Conservation (phyloP, 2,329 filamentous ascomycete species). For the Gyromitra esculenta region DNA sequence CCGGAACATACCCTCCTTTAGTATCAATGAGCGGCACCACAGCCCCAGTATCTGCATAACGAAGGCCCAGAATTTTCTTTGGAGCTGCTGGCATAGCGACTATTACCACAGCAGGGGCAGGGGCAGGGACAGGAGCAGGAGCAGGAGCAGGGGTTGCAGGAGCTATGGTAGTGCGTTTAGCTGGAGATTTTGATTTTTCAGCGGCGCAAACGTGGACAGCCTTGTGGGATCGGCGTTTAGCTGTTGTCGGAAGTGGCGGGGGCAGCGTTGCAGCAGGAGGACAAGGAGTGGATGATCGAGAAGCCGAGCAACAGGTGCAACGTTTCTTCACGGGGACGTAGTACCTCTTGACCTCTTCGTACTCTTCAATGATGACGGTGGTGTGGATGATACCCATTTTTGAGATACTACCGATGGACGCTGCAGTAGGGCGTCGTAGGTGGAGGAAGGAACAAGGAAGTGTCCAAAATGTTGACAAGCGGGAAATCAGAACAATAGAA, state of each 20-base stretch:
- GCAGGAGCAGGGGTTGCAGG: background rate
- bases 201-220: background rate
- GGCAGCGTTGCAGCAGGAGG: background rate
- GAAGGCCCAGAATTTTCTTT: slow-evolving; percentile 35
- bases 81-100: background rate
- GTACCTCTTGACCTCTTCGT: background rate
- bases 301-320: background rate
- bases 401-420: background rate
- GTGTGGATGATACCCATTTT: slow-evolving; percentile 40
- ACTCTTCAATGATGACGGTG: slow-evolving; percentile 34
- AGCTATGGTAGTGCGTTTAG: background rate
- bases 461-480: background rate
- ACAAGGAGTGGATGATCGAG: background rate
- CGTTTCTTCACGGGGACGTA: background rate
- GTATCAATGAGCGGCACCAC: slow-evolving; percentile 33
- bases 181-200: background rate
- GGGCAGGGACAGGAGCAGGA: background rate
- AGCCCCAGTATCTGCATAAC: slow-evolving; percentile 21
- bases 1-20: slow-evolving; percentile 29
- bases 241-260: background rate
- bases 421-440: background rate
- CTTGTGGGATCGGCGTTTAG: background rate
- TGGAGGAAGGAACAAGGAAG: background rate
- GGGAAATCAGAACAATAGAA: background rate
- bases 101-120: background rate